A percentile compares a stretch with the other conserved stretches of the same genome.
Conservation (phyloP, 768 basidiomycete species). For the Tylopilus cervinicoccineus region DNA sequence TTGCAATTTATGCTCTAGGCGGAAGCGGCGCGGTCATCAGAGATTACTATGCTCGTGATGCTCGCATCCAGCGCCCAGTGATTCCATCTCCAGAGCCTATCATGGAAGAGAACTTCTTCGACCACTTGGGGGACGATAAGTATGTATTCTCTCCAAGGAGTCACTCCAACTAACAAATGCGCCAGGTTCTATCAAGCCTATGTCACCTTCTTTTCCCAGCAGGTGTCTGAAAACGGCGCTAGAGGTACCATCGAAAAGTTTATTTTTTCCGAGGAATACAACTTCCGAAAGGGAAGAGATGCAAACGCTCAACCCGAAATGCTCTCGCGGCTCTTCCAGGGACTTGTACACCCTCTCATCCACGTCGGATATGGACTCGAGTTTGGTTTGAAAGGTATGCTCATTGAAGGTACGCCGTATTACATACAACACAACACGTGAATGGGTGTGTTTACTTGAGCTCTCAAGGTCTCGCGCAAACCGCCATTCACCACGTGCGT, state of each 20-base stretch:
- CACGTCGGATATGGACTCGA: conserved; percentile 60
- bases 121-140: conserved; percentile 26
- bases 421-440: too few relatives aligned
- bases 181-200: conserved; percentile 27
- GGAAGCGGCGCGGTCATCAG: conserved; percentile 21
- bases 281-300: conserved; percentile 15
- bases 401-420: conserved; percentile 50
- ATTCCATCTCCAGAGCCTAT: conserved; percentile 24
- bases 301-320: conserved; percentile 41
- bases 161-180: too few relatives aligned
- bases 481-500: conserved; percentile 29
- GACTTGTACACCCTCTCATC: conserved; percentile 59
- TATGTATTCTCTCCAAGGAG: too few relatives aligned
- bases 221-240: conserved; percentile 16
- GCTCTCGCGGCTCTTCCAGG: conserved; percentile 46
- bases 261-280: conserved; percentile 30
- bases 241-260: conserved; percentile 23
- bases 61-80: conserved; percentile 18
- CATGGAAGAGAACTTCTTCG: conserved; percentile 20
- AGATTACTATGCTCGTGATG: conserved; percentile 25
- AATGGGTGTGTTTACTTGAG: not conserved
- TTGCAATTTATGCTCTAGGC: conserved; percentile 28
- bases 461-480: conserved; percentile 22
- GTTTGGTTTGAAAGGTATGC: conserved; percentile 57
- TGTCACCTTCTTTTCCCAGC: conserved; percentile 22